A percentile compares a stretch with the other conserved stretches of the same genome.
Conservation (phyloP, 2,329 filamentous ascomycete genomes). For the Albophoma yamanashiensis region DNA sequence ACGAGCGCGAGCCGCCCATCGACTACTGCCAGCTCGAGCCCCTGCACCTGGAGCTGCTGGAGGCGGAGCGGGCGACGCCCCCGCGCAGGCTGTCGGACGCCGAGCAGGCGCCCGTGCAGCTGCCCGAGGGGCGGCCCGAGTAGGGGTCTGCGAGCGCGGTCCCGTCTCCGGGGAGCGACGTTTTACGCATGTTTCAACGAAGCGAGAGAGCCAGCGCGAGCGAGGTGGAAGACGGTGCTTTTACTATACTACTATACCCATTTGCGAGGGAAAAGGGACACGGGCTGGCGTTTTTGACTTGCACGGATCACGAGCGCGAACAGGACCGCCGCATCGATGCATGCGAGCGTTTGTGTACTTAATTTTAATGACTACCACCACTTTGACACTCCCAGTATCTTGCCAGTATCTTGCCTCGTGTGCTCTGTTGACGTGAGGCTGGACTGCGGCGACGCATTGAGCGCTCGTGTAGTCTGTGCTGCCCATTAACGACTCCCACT, state of each 20-base stretch:
- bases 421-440: background rate
- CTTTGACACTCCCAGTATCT: background rate
- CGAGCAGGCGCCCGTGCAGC: too few species aligned
- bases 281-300: background rate
- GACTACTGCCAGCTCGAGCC: slow-evolving; percentile 28
- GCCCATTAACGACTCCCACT: too few species aligned
- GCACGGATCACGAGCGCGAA: background rate
- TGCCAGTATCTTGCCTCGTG: background rate
- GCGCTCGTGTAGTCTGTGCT: too few species aligned
- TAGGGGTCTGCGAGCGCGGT: background rate
- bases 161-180: background rate
- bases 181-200: background rate
- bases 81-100: slow-evolving; percentile 1
- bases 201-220: background rate
- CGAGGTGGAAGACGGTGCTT: background rate
- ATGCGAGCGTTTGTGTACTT: background rate
- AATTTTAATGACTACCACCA: background rate
- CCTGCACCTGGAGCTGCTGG: slow-evolving; percentile 21
- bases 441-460: background rate
- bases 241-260: background rate
- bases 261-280: background rate
- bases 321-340: background rate
- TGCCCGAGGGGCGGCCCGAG: background rate
- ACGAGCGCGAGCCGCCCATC: slow-evolving; percentile 16
- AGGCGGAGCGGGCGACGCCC: slow-evolving; percentile 11